Percentiles rank a stretch among this genome's conserved stretches.
phyloP scores from a whole-genome alignment of 2,329 filamentous ascomycete species.

The Knoxdaviesia capensis region DNA sequence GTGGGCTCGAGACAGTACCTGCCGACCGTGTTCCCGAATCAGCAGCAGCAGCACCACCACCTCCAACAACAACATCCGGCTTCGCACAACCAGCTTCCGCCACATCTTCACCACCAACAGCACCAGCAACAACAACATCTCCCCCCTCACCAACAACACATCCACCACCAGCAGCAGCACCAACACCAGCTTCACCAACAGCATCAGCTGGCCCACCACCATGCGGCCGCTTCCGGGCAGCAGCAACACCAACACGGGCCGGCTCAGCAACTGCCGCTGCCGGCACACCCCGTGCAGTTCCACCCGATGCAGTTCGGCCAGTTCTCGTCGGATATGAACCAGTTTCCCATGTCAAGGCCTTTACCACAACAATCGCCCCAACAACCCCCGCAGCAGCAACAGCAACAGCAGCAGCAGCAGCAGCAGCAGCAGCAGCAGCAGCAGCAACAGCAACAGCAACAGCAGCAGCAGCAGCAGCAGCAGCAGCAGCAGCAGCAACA shows the following conservation, averaged over 20 bases:
- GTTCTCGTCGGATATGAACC: too few species aligned
- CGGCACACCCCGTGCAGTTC: slow-evolving; percentile 6
- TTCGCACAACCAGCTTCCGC: slow-evolving; percentile 10
- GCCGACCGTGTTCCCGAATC: too few species aligned
- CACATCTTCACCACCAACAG: slow-evolving; percentile 4
- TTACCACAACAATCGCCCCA: not conserved
- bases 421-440: slow-evolving; percentile 9
- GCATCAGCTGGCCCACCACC: slow-evolving; percentile 8
- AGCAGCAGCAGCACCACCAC: too few species aligned
- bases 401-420: slow-evolving; percentile 5
- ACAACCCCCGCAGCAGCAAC: slow-evolving; percentile 3
- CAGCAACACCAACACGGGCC: not conserved
- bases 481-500: slow-evolving; percentile 9
- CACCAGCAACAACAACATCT: too few species aligned
- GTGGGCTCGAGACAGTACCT: slow-evolving; percentile 6
- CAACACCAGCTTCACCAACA: not conserved
- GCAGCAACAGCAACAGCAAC: slow-evolving; percentile 7
- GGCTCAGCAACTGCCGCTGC: slow-evolving; percentile 9
- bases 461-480: slow-evolving; percentile 4
- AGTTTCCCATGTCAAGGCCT: too few species aligned
- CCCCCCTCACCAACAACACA: too few species aligned
- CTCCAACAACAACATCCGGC: too few species aligned
- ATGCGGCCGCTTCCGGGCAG: slow-evolving; percentile 3
- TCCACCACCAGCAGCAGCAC: too few species aligned
- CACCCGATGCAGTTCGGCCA: slow-evolving; percentile 2